Conservation (phyloP, 495 filamentous ascomycete species). For the Penicillium ochrochloron region DNA sequence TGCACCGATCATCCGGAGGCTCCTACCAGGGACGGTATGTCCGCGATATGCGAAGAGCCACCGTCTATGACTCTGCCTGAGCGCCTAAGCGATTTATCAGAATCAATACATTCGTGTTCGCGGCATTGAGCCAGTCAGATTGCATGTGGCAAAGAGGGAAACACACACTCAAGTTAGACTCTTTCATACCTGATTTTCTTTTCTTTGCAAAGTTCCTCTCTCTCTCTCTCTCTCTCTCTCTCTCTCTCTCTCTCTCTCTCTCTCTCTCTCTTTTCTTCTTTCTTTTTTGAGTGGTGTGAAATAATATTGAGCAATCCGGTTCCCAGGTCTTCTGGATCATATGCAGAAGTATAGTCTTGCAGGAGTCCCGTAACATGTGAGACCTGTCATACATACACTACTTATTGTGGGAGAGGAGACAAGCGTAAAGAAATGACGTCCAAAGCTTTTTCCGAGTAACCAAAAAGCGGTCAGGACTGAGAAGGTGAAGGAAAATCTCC, state of each 20-base stretch:
- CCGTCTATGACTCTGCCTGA: slow-evolving; percentile 50
- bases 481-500: background rate
- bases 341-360: background rate
- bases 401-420: background rate
- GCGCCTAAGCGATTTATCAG: background rate
- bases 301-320: background rate
- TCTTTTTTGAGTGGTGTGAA: background rate
- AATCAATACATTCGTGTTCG: background rate
- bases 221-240: background rate
- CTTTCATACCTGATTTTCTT: background rate
- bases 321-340: background rate
- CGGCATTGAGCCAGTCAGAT: background rate
- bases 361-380: background rate
- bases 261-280: background rate
- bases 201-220: background rate
- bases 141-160: background rate
- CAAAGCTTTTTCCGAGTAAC: background rate
- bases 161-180: background rate
- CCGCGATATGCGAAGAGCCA: slow-evolving; percentile 59
- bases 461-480: background rate
- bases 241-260: no score
- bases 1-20: slow-evolving; percentile 57
- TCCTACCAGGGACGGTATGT: slow-evolving; percentile 51
- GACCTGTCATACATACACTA: background rate
- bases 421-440: background rate